phyloP scores from a whole-genome alignment of 2,329 filamentous ascomycete species.

The Trichoderma endophyticum region DNA sequence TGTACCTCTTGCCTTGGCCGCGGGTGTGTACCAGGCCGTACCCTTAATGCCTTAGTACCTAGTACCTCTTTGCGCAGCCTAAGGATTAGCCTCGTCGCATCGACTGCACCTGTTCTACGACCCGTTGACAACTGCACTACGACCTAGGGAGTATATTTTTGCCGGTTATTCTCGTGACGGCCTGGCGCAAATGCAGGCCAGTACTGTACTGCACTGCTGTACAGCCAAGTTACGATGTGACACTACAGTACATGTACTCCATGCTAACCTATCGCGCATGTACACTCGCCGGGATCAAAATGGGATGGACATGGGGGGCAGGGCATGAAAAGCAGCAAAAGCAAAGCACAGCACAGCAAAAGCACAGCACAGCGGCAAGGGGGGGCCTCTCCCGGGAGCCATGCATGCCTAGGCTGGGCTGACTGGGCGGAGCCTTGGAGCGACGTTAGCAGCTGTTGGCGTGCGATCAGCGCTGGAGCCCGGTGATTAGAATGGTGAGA shows the following conservation, averaged over 20 bases:
- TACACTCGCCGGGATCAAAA: neutral
- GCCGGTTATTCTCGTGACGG: neutral
- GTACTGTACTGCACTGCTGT: neutral
- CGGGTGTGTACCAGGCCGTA: neutral
- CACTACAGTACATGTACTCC: neutral
- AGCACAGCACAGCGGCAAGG: neutral
- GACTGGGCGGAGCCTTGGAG: conserved; percentile 14
- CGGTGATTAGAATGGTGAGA: conserved; percentile 17
- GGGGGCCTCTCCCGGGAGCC: neutral
- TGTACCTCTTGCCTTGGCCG: neutral
- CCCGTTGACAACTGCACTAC: neutral
- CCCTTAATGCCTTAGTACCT: neutral
- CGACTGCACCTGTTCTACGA: neutral
- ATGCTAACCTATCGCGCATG: neutral
- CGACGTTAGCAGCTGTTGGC: neutral
- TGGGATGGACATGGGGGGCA: neutral
- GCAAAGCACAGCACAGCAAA: neutral
- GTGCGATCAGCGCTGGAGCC: conserved; percentile 18
- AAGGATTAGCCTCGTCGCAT: neutral
- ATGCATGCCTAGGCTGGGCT: conserved; percentile 18
- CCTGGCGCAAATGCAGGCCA: neutral
- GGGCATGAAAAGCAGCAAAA: neutral
- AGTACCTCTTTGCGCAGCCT: neutral
- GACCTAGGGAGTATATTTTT: neutral
- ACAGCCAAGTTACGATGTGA: neutral